Evolutionary conservation across 192 early-diverging fungal genomes (phyloP).

Genomic region (Coemansia sp.): DNA sequence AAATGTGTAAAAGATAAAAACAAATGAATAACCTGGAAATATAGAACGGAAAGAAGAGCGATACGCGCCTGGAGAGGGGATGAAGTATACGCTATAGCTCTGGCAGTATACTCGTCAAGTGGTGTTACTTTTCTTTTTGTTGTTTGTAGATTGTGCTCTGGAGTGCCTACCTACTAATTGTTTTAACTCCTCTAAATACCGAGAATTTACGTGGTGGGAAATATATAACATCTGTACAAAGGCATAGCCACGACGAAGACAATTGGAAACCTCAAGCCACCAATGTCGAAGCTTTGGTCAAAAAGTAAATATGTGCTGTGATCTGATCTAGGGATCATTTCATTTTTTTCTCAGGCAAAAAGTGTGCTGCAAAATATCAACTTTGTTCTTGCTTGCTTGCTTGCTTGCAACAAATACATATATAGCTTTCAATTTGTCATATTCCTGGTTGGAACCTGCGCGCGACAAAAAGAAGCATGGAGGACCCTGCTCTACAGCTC

Average conservation of each 20-base stretch:
- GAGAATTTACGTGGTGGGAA: neutral
- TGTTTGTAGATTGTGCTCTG: neutral
- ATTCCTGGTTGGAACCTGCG: neutral
- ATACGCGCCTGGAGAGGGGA: too few relatives aligned
- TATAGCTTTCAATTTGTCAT: neutral
- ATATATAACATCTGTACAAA: neutral
- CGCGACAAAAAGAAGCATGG: neutral
- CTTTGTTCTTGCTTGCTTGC: neutral
- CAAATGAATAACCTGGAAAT: neutral
- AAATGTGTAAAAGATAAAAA: neutral
- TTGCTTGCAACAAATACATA: neutral
- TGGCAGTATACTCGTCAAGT: neutral
- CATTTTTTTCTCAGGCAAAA: too few relatives aligned
- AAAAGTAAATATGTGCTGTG: too few relatives aligned
- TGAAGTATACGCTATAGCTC: too few relatives aligned
- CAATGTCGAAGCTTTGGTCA: too few relatives aligned
- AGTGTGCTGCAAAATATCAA: too few relatives aligned
- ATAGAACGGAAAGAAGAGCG: neutral
- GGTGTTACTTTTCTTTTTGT: neutral
- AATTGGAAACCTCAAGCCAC: neutral
- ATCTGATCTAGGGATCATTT: neutral
- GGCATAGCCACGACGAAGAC: neutral
- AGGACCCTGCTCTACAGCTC: neutral
- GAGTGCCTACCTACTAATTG: neutral
- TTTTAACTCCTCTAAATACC: too few relatives aligned